Evolutionary conservation across 306 rosid genomes (phyloP), one percentile per base, ranked within the genome.

Genomic region (Calophaca sinica): DNA sequence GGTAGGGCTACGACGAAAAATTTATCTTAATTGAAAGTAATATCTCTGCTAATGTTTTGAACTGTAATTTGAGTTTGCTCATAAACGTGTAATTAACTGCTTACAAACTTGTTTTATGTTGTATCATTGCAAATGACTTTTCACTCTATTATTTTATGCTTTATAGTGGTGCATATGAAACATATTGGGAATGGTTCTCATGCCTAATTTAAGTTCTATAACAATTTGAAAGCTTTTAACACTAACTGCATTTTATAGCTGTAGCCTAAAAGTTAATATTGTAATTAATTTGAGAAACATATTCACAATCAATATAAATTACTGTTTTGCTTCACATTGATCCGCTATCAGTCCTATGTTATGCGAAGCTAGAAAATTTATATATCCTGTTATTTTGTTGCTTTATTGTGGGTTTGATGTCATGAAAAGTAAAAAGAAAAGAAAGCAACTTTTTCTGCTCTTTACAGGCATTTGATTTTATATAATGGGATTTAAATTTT

Each of bases 331-430:
- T 5, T 70, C 20, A 20, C 31, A 42, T 68, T 50, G 15, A 33
- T 45, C 32, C 39, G 52, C 63, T 64, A 6, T 41, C 46, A 33
- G 62, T 73, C 48, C 48, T 58, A 46, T 72, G 31, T 20, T 50
- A 42, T 48, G 46, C 42, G 13, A 49, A 7, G 49, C 15, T 32
- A 28, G 36, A 29, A 63, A 5, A 26, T n/a, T 62, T 64, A 6
- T 29, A 7, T 52, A 54, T 35, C 39, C 45, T 20, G 3, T 9
- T 46, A 2, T 68, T 66, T 73, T 42, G 14, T 33, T 59, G 2
- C 38, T 29, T 48, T 44, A 62, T 52, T 15, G 68, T 68, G 78
- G 78, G 63, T 51, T 51, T 48, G 64, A 11, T 41, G 32, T 73
- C 15, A 42, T 36, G 48, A 68, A 41, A 70, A 41, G 36, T 42